A percentile compares a stretch with the other conserved stretches of the same genome.
phyloP scores from a whole-genome alignment of 768 basidiomycete genomes.

The Sistotremastrum niveocremeum region DNA sequence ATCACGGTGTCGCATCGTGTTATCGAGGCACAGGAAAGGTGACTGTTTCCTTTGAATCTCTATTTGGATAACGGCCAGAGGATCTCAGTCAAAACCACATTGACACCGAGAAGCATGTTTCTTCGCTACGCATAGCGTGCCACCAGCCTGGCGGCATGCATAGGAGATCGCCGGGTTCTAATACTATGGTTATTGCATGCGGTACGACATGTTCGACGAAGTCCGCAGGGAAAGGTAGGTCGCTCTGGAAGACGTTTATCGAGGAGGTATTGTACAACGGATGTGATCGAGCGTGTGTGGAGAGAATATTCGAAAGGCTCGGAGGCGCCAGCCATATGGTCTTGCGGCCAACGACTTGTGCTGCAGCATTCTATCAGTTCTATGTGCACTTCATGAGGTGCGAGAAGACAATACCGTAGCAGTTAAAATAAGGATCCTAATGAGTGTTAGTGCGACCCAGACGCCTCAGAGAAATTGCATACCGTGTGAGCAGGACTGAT shows the following conservation, averaged over 20 bases:
- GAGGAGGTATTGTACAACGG: constrained; percentile 68
- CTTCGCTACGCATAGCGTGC: constrained; percentile 82
- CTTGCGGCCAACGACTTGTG: constrained; percentile 81
- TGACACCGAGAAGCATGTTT: constrained; percentile 74
- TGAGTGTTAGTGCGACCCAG: neutral
- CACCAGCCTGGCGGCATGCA: constrained; percentile 92
- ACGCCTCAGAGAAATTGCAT: constrained; percentile 19
- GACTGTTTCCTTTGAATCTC: no score
- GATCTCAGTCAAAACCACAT: constrained; percentile 61
- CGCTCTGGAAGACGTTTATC: constrained; percentile 55
- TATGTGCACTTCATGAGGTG: neutral
- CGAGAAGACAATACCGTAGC: constrained; percentile 48
- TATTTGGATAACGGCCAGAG: no score
- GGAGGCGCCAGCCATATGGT: constrained; percentile 89
- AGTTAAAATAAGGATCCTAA: constrained; percentile 89
- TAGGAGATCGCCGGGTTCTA: constrained; percentile 75
- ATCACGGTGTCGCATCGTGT: no score
- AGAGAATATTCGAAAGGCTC: constrained; percentile 14
- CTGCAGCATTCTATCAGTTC: constrained; percentile 24
- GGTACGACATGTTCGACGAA: constrained; percentile 49
- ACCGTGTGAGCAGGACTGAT: constrained; percentile 83
- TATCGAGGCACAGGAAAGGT: no score
- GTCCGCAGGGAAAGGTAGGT: constrained; percentile 5
- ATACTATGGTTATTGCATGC: constrained; percentile 41
- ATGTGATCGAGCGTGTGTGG: neutral